These are phyloP conservation scores for Rhododendron vialii DNA, from an alignment of 148 eudicot genomes.

Conservation along the genomic window DNA sequence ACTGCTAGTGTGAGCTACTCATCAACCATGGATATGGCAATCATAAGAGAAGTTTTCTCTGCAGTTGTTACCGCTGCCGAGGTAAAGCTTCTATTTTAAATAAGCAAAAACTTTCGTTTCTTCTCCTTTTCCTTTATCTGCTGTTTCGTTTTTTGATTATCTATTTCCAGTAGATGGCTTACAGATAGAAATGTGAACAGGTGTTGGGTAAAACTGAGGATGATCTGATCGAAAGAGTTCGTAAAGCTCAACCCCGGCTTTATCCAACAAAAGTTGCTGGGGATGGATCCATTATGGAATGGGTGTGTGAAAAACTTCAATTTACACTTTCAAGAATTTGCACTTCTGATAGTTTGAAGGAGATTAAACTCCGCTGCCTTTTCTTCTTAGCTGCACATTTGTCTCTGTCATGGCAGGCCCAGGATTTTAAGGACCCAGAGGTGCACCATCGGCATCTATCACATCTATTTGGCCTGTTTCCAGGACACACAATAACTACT, in stretches of 20 bases:
- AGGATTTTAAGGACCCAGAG: slow-evolving; percentile 68
- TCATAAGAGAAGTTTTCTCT: slow-evolving; percentile 70
- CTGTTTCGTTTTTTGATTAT: not conserved
- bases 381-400: not conserved
- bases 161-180: not conserved
- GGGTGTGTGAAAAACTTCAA: slow-evolving; percentile 37
- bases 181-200: slow-evolving; percentile 18
- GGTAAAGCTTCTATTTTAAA: slow-evolving; percentile 13
- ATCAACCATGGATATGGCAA: slow-evolving; percentile 84
- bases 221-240: slow-evolving; percentile 50
- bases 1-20: slow-evolving; percentile 87
- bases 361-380: not conserved
- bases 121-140: not conserved
- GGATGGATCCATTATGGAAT: slow-evolving; percentile 85
- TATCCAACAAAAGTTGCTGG: slow-evolving; percentile 52
- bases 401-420: slow-evolving; percentile 29
- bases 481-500: slow-evolving; percentile 64
- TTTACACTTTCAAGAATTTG: not conserved
- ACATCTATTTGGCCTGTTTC: slow-evolving; percentile 72
- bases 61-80: slow-evolving; percentile 64
- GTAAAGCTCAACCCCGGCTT: slow-evolving; percentile 61
- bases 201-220: slow-evolving; percentile 53
- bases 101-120: not conserved
- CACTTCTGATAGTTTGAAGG: not conserved
- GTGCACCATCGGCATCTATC: slow-evolving; percentile 72